A percentile compares a stretch with the other conserved stretches of the same genome.
Evolutionary conservation across 257 asterid genomes (phyloP).

Genomic region (Solanum appendiculatum): DNA sequence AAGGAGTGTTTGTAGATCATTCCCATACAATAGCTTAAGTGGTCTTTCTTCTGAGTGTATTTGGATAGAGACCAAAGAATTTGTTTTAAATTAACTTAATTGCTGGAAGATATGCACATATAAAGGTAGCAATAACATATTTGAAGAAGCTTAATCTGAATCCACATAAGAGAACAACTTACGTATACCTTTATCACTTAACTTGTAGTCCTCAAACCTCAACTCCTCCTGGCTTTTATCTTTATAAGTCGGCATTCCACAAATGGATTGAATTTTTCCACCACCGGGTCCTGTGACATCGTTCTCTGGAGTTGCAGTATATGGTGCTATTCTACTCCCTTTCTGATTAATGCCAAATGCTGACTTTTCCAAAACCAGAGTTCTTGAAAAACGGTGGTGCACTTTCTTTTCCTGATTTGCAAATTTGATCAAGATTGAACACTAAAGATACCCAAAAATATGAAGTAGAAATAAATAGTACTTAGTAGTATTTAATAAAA

Average conservation of each 20-base stretch:
- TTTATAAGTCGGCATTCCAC: constrained; percentile 37
- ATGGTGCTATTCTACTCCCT: constrained; percentile 9
- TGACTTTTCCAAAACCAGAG: background rate
- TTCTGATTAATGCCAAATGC: background rate
- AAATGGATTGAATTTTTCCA: constrained; percentile 15
- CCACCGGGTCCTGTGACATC: constrained; percentile 22
- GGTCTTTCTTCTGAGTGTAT: background rate
- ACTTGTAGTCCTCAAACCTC: too few species aligned
- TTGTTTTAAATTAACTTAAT: too few species aligned
- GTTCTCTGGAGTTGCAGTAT: constrained; percentile 44
- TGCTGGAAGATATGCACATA: too few species aligned
- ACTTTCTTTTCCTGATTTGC: background rate
- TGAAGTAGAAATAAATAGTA: too few species aligned
- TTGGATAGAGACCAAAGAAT: background rate
- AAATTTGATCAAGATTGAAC: too few species aligned
- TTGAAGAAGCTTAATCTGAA: background rate
- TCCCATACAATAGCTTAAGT: background rate
- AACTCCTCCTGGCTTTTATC: constrained; percentile 59
- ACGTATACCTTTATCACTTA: constrained; percentile 26
- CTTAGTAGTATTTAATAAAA: background rate
- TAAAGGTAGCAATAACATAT: background rate
- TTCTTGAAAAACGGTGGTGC: background rate
- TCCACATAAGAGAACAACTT: background rate
- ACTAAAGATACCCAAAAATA: background rate
- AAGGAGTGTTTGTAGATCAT: background rate